Evolutionary conservation across 1,284 basidiomycete genomes (phyloP).

Genomic region (Inonotus obliquus): DNA sequence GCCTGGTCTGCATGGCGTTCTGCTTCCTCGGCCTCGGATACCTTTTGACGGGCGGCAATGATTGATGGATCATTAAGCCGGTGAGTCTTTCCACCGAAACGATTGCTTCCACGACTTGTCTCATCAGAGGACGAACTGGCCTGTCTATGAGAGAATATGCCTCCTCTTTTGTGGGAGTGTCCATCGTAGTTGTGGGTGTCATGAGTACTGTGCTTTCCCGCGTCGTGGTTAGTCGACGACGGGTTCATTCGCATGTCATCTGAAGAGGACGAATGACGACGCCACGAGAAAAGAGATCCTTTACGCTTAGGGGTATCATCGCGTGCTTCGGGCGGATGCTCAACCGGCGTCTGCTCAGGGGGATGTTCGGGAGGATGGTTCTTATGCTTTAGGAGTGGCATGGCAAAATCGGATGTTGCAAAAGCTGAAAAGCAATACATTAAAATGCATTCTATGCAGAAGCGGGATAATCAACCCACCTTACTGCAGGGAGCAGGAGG

Average conservation of each 20-base stretch:
- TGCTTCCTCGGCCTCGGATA: slow-evolving; percentile 47
- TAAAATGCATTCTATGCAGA: neutral
- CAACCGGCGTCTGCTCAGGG: neutral
- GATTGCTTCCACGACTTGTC: neutral
- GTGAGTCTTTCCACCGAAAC: neutral
- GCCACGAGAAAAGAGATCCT: slow-evolving; percentile 8
- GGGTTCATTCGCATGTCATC: neutral
- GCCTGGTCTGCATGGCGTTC: slow-evolving; percentile 54
- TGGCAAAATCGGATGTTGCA: neutral
- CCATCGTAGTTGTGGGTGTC: neutral
- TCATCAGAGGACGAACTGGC: slow-evolving; percentile 6
- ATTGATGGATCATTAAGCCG: slow-evolving; percentile 44
- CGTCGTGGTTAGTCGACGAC: neutral
- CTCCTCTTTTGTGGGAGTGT: neutral
- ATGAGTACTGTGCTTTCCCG: neutral
- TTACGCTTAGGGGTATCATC: slow-evolving; percentile 2
- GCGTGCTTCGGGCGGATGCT: neutral
- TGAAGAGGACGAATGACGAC: slow-evolving; percentile 10
- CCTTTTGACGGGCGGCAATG: slow-evolving; percentile 45
- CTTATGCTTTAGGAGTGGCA: slow-evolving; percentile 10
- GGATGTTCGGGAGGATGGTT: neutral
- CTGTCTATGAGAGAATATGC: slow-evolving; percentile 13
- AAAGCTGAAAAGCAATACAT: neutral
- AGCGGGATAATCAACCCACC: neutral
- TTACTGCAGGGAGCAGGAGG: too few relatives aligned